Evolutionary conservation across 129 eudicot species (phyloP).

Genomic region (Deinandra increscens): DNA sequence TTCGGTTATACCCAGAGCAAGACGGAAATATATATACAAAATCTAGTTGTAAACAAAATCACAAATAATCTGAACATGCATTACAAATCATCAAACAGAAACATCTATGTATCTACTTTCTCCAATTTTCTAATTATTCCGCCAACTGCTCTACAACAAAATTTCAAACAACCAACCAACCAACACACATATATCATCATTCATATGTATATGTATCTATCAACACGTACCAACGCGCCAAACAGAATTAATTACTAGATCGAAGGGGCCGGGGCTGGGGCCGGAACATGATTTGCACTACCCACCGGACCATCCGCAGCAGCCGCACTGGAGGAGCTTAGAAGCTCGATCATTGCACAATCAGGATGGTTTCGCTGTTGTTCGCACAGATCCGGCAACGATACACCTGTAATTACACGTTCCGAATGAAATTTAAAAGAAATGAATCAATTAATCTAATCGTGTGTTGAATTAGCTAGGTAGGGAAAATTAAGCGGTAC

Average conservation of each 20-base stretch:
- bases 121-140: slow-evolving; percentile 39
- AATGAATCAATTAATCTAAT: background rate
- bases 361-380: slow-evolving; percentile 59
- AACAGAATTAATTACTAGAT: slow-evolving; percentile 10
- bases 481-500: slow-evolving; percentile 31
- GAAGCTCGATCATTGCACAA: slow-evolving; percentile 64
- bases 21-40: too few species aligned
- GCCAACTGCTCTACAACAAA: slow-evolving; percentile 34
- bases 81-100: slow-evolving; percentile 11
- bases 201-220: slow-evolving; percentile 27
- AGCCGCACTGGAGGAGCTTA: slow-evolving; percentile 64
- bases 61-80: too few species aligned
- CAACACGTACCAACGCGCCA: background rate
- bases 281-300: slow-evolving; percentile 19
- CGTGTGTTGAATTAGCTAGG: background rate
- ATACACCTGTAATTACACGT: slow-evolving; percentile 50
- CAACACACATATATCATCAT: slow-evolving; percentile 21
- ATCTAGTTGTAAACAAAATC: too few species aligned
- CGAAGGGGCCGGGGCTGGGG: slow-evolving; percentile 49
- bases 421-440: too few species aligned
- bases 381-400: slow-evolving; percentile 62
- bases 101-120: slow-evolving; percentile 15
- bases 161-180: slow-evolving; percentile 28
- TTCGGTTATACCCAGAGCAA: too few species aligned
- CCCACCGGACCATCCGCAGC: slow-evolving; percentile 47